A percentile compares a stretch with the other conserved stretches of the same genome.
Conservation (phyloP, 1,139 yeast species). For the Zygosaccharomyces pseudobailii region DNA sequence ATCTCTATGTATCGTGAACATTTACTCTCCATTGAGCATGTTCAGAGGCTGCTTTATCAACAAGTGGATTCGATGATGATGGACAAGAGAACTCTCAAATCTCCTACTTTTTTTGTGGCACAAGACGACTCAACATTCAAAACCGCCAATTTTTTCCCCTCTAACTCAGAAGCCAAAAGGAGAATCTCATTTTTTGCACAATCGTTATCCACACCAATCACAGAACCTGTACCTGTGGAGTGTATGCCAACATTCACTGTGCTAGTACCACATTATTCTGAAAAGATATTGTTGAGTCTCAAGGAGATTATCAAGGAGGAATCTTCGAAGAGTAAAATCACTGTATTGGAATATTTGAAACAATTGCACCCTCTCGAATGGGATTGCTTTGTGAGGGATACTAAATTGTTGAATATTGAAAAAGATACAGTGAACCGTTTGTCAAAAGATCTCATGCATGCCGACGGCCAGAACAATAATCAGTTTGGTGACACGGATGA, state of each 20-base stretch:
- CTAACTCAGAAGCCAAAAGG: conserved; percentile 78
- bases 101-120: conserved; percentile 69
- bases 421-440: conserved; percentile 22
- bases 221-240: conserved; percentile 65
- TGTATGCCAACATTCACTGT: conserved; percentile 84
- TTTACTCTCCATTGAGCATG: conserved; percentile 67
- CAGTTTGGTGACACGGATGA: conserved; percentile 15
- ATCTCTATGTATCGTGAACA: conserved; percentile 76
- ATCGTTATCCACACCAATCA: conserved; percentile 71
- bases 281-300: conserved; percentile 60
- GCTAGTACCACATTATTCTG: conserved; percentile 78
- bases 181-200: conserved; percentile 86
- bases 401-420: conserved; percentile 41
- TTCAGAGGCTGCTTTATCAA: conserved; percentile 54
- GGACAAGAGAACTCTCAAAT: conserved; percentile 41
- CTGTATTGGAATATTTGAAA: conserved; percentile 71
- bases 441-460: conserved; percentile 1
- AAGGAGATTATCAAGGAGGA: conserved; percentile 65
- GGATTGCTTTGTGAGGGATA: conserved; percentile 67
- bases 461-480: conserved; percentile 13
- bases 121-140: conserved; percentile 73
- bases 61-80: conserved; percentile 39
- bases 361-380: conserved; percentile 67
- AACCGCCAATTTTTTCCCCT: conserved; percentile 50
- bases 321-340: conserved; percentile 52